These are phyloP conservation scores for Aureobasidium zeae DNA, from an alignment of 2,329 filamentous ascomycete genomes.

Conservation along the genomic window DNA sequence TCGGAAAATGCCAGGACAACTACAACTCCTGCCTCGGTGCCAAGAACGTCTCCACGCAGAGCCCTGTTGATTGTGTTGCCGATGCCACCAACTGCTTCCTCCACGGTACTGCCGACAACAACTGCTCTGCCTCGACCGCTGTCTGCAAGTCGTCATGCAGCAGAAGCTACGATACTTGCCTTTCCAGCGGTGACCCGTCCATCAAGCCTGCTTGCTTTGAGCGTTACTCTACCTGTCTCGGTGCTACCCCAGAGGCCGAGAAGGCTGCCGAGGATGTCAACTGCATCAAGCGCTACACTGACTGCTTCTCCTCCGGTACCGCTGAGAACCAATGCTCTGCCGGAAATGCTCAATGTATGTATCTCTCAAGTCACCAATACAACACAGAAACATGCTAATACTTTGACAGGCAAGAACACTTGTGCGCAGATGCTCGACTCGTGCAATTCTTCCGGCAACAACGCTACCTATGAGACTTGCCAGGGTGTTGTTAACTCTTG, in stretches of 20 bases:
- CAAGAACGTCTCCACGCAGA: too few relatives aligned
- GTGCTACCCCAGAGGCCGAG: not conserved
- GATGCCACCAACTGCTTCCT: too few relatives aligned
- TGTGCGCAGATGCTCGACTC: not conserved
- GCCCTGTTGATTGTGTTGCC: too few relatives aligned
- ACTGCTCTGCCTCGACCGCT: not conserved
- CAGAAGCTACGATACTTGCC: not conserved
- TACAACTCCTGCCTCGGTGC: too few relatives aligned
- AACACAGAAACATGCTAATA: too few relatives aligned
- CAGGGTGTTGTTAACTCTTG: constrained; percentile 9
- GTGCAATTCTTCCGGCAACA: not conserved
- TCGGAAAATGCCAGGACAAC: too few relatives aligned
- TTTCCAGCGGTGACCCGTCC: not conserved
- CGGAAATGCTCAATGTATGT: not conserved
- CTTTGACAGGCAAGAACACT: too few relatives aligned
- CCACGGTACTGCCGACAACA: not conserved
- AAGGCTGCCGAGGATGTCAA: not conserved
- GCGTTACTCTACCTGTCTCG: not conserved
- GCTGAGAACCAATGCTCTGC: not conserved
- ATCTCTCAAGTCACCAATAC: too few relatives aligned
- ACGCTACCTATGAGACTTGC: not conserved
- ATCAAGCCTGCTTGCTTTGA: not conserved
- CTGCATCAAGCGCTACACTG: constrained; percentile 2
- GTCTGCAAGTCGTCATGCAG: not conserved
- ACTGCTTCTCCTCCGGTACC: not conserved